Conservation (phyloP, 371 early-diverging fungal species). For the Funneliformis caledonium region DNA sequence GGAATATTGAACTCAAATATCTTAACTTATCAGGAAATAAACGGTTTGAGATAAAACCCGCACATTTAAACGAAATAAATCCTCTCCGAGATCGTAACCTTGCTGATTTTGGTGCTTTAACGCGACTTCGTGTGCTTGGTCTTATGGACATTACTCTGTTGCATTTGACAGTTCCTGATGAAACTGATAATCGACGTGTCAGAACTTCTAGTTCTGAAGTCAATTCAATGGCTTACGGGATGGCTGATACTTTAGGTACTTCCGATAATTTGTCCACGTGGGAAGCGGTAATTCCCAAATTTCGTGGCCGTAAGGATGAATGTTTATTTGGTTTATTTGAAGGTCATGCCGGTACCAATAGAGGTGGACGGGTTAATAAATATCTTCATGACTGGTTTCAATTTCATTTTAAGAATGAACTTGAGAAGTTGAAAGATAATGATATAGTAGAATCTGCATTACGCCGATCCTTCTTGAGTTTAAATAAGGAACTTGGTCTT, state of each 20-base stretch:
- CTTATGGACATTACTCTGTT: slow-evolving; percentile 88
- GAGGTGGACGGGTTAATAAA: slow-evolving; percentile 67
- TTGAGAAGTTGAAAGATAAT: slow-evolving; percentile 61
- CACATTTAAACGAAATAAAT: slow-evolving; percentile 48
- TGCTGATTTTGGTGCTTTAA: slow-evolving; percentile 79
- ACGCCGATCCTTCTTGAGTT: slow-evolving; percentile 74
- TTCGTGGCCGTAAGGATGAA: slow-evolving; percentile 82
- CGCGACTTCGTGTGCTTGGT: slow-evolving; percentile 78
- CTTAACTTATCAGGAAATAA: slow-evolving; percentile 92
- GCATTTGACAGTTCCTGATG: slow-evolving; percentile 81
- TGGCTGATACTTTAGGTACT: slow-evolving; percentile 82
- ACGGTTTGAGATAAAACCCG: slow-evolving; percentile 83
- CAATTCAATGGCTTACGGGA: slow-evolving; percentile 83
- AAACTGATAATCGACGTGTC: slow-evolving; percentile 79
- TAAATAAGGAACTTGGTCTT: slow-evolving; percentile 77
- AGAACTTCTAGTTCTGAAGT: slow-evolving; percentile 84
- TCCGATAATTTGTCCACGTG: slow-evolving; percentile 69
- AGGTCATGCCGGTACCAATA: slow-evolving; percentile 63
- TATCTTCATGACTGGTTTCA: slow-evolving; percentile 75
- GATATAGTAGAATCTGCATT: slow-evolving; percentile 67
- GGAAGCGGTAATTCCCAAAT: slow-evolving; percentile 83
- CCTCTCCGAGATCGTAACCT: slow-evolving; percentile 62
- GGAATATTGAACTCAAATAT: slow-evolving; percentile 87
- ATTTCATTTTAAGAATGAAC: slow-evolving; percentile 70
- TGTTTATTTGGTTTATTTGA: slow-evolving; percentile 90